Evolutionary conservation across 192 early-diverging fungal genomes (phyloP), one percentile per base, ranked within the genome.

Genomic region (Podila minutissima): DNA sequence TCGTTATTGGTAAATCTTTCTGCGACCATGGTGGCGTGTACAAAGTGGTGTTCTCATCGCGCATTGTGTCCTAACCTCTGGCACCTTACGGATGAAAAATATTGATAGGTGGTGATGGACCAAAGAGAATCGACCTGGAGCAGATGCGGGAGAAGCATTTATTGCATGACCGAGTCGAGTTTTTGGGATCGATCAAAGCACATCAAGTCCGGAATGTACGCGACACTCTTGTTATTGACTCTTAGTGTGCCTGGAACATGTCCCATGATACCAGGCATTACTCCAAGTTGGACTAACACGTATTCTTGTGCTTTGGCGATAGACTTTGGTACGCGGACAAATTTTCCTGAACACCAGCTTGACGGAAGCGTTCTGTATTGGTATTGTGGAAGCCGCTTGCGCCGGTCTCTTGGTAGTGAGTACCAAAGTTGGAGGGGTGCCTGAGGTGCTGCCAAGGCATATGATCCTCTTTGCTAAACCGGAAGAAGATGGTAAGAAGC

Each of bases 311-410:
- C 28, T 33, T 53, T 48, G 24, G 19, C 29, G 15, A 53, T 63
- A 83, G 84, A 74, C 82, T 28, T 86, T 99, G 22, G 90, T 94
- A 13, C 91, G 96, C 62, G 98, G 98, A 15, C 91, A 98, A 64
- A 97, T 99, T 17, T 99, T 97, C 74, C 82, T 99, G 31, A 99
- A 99, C 74, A 98, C 98, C 31, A 96, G 95, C 50, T 86, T 98
- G 82, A 99, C 97, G 2, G 98, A 99, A 74, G 98, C 98, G 8
- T 99, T 99, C 74, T 98, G 98, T 75, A 99, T 98, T 58, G 96
- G 95, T 7, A 98, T 99, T 65, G 97, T 99, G 20, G 98, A 99
- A 85, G 98, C 98, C 7, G 98, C 97, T 7, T 94, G 93, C 53
- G 96, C 95, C 35, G 98, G 93, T 12, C 85, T 98, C 38, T 83